Evolutionary conservation across 306 rosid genomes (phyloP).

Genomic region (Arachis hypogaea): DNA sequence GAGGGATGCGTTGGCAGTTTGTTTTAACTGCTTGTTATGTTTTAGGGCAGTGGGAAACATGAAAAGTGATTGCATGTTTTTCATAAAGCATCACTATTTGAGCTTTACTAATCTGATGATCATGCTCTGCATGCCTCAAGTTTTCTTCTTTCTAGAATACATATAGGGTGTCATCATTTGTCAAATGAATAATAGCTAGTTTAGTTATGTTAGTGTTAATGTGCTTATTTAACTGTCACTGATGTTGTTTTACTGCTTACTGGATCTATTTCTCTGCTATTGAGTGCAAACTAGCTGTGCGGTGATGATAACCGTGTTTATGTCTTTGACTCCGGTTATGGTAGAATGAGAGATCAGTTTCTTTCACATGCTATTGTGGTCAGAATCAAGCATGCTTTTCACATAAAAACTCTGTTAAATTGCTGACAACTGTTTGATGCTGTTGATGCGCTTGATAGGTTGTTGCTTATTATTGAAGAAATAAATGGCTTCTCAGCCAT

Average conservation of each 20-base stretch:
- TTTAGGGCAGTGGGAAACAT: neutral
- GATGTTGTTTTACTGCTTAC: conserved; percentile 30
- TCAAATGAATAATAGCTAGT: neutral
- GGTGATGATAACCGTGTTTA: conserved; percentile 19
- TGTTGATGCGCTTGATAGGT: conserved; percentile 42
- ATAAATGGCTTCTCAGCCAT: conserved; percentile 42
- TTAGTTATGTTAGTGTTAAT: neutral
- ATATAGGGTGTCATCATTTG: neutral
- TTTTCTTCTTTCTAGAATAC: conserved; percentile 7
- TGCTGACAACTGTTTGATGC: conserved; percentile 34
- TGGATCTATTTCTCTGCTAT: conserved; percentile 39
- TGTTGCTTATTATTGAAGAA: conserved; percentile 28
- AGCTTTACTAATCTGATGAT: conserved; percentile 40
- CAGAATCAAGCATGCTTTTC: neutral
- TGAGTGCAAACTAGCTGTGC: conserved; percentile 25
- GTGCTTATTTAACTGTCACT: neutral
- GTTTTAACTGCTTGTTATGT: neutral
- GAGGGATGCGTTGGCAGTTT: neutral
- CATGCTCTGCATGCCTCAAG: conserved; percentile 46
- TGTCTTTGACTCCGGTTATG: neutral
- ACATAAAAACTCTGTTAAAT: conserved; percentile 6
- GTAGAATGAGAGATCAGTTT: conserved; percentile 27
- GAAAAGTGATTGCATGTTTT: conserved; percentile 21
- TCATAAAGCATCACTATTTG: conserved; percentile 11
- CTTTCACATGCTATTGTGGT: conserved; percentile 7